Conservation (phyloP, 2,329 filamentous ascomycete genomes). For the Thelonectria rubi region DNA sequence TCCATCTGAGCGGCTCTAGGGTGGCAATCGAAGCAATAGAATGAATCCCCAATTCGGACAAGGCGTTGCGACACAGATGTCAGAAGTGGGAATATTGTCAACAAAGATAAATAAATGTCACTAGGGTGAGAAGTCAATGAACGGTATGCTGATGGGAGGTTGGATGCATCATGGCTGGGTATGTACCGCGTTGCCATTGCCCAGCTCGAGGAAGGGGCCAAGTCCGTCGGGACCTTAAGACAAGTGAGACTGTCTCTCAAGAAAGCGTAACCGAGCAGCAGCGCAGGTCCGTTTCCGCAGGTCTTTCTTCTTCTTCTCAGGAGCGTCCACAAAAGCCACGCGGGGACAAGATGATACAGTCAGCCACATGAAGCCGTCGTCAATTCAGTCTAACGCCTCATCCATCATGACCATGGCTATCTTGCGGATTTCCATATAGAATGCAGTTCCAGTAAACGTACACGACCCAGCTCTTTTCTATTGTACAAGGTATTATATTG, state of each 20-base stretch:
- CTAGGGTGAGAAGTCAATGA: background rate
- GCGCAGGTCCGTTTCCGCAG: background rate
- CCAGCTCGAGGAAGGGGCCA: background rate
- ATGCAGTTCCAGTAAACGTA: constrained; percentile 41
- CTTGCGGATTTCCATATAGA: constrained; percentile 24
- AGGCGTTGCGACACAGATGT: background rate
- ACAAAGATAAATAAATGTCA: background rate
- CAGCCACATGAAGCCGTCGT: constrained; percentile 23
- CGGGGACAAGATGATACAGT: background rate
- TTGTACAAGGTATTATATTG: constrained; percentile 39
- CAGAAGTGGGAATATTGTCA: background rate
- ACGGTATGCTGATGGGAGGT: background rate
- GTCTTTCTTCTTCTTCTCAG: background rate
- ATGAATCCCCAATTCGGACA: background rate
- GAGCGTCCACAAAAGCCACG: background rate
- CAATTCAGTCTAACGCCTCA: constrained; percentile 28
- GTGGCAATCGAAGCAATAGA: background rate
- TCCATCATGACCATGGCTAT: constrained; percentile 34
- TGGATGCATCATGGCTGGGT: background rate
- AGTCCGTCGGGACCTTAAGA: too few species aligned
- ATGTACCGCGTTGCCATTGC: background rate
- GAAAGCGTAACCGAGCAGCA: background rate
- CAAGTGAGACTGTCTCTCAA: background rate
- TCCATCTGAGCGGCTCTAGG: constrained; percentile 23
- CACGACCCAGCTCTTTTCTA: constrained; percentile 38